Conservation (phyloP, 495 filamentous ascomycete genomes). For the Elaphomyces granulatus region DNA sequence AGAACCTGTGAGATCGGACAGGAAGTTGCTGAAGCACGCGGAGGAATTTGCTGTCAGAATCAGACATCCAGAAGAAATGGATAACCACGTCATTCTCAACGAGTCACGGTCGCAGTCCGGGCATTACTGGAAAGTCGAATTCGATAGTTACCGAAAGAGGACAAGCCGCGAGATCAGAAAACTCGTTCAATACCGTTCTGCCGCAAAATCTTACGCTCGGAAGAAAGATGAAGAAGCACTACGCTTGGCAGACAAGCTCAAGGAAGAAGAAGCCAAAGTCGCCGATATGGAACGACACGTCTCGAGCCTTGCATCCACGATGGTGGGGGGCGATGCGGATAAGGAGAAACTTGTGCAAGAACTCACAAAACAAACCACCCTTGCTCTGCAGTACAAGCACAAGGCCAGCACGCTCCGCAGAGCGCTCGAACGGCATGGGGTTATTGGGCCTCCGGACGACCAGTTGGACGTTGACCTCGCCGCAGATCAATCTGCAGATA, state of each 20-base stretch:
- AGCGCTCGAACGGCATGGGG: conserved; percentile 33
- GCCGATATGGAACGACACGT: conserved; percentile 41
- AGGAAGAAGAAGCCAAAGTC: conserved; percentile 44
- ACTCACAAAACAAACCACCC: conserved; percentile 48
- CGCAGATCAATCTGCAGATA: conserved; percentile 26
- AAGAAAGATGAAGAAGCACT: conserved; percentile 75
- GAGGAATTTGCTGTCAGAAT: neutral
- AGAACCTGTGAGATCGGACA: conserved; percentile 2
- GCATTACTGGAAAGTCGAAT: conserved; percentile 88
- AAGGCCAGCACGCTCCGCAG: conserved; percentile 48
- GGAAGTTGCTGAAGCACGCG: conserved; percentile 10
- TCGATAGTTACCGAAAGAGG: conserved; percentile 63
- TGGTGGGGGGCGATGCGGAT: conserved; percentile 34
- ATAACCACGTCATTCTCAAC: conserved; percentile 62
- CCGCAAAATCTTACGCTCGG: conserved; percentile 78
- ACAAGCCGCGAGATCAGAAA: conserved; percentile 68
- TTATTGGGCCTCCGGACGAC: conserved; percentile 27
- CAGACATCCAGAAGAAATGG: conserved; percentile 24
- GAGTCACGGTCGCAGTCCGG: conserved; percentile 74
- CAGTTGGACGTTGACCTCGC: conserved; percentile 32
- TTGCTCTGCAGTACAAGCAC: conserved; percentile 52
- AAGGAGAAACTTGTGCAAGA: conserved; percentile 40
- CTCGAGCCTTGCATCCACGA: conserved; percentile 41
- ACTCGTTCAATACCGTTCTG: conserved; percentile 62
- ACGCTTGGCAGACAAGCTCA: conserved; percentile 55